Percentiles rank a stretch among this genome's conserved stretches.
Evolutionary conservation across 1,139 yeast species (phyloP).

Genomic region (Magnusiomyces suaveolens): DNA sequence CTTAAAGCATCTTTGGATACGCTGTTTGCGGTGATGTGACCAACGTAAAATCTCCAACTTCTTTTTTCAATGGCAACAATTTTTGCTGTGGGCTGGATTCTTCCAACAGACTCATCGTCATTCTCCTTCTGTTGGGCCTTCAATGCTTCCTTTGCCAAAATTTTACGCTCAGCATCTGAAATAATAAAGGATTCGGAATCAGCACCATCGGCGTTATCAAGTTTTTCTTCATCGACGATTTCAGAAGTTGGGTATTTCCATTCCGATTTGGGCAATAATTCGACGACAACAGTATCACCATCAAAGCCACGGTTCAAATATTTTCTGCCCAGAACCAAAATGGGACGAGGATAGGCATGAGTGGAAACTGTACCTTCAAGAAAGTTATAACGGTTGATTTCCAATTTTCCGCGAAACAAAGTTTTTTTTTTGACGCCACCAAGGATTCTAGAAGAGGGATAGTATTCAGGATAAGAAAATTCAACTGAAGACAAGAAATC

Average conservation of each 20-base stretch:
- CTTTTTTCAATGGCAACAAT: constrained; percentile 83
- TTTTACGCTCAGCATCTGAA: constrained; percentile 65
- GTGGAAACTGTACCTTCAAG: constrained; percentile 78
- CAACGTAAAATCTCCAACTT: constrained; percentile 94
- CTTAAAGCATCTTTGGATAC: constrained; percentile 44
- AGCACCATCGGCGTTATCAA: constrained; percentile 44
- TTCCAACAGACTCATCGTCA: constrained; percentile 17
- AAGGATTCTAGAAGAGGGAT: constrained; percentile 68
- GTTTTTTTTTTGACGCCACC: constrained; percentile 89
- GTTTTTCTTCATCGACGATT: constrained; percentile 63
- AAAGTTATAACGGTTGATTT: constrained; percentile 76
- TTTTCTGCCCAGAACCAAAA: constrained; percentile 72
- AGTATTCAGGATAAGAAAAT: constrained; percentile 60
- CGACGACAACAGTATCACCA: constrained; percentile 87
- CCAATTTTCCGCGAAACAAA: constrained; percentile 73
- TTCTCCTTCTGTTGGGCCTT: constrained; percentile 43
- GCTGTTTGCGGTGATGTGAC: constrained; percentile 79
- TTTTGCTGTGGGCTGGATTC: constrained; percentile 79
- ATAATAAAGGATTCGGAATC: constrained; percentile 40
- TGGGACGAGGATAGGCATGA: constrained; percentile 68
- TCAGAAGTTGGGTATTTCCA: constrained; percentile 85
- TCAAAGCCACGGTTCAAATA: constrained; percentile 83
- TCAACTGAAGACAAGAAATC: constrained; percentile 34
- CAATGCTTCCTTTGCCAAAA: constrained; percentile 69
- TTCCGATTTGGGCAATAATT: constrained; percentile 70